A percentile compares a stretch with the other conserved stretches of the same genome.
Evolutionary conservation across 257 asterid genomes (phyloP).

Genomic region (Anisodus acutangulus): DNA sequence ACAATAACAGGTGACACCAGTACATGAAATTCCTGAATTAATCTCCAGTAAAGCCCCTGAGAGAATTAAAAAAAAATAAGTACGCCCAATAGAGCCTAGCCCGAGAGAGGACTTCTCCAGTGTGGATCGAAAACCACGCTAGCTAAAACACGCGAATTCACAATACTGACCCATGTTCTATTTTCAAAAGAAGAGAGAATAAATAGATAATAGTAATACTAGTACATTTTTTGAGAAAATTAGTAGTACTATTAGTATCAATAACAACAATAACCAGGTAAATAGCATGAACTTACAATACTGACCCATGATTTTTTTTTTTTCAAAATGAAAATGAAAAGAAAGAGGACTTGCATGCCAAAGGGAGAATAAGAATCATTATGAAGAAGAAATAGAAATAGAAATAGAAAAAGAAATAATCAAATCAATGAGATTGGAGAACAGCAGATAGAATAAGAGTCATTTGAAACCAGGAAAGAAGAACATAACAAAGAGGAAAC

Average conservation of each 20-base stretch:
- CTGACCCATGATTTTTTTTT: background rate
- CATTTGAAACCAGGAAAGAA: background rate
- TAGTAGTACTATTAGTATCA: background rate
- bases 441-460: background rate
- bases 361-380: background rate
- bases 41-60: background rate
- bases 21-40: background rate
- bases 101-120: too few species aligned
- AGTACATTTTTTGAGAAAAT: background rate
- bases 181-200: background rate
- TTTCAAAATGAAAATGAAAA: background rate
- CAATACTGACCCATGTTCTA: background rate
- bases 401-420: background rate
- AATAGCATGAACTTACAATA: constrained; percentile 3
- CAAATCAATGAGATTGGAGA: background rate
- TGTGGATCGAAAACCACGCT: constrained; percentile 3
- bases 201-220: background rate
- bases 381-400: background rate
- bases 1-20: background rate
- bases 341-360: background rate
- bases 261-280: background rate
- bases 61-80: too few species aligned
- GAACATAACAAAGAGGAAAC: background rate
- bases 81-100: too few species aligned
- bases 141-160: background rate